Conservation (phyloP, 768 basidiomycete genomes). For the Cystofilobasidium capitatum region DNA sequence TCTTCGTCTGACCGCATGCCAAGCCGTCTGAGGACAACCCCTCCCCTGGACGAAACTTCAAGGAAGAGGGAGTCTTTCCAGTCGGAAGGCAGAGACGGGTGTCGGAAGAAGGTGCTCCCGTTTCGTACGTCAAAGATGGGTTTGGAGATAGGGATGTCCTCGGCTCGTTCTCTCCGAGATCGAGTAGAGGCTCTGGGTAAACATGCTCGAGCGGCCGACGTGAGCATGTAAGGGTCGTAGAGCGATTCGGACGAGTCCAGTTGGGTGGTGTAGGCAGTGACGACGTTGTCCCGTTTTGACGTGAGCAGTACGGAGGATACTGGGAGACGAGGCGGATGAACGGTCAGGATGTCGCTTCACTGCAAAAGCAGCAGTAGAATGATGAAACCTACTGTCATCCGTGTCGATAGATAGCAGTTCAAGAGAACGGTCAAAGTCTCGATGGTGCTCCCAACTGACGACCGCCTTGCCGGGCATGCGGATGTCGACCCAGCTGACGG, state of each 20-base stretch:
- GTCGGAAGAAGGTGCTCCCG: conserved; percentile 8
- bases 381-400: neutral
- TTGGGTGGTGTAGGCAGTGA: conserved; percentile 14
- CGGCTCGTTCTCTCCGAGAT: too few relatives aligned
- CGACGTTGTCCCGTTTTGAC: conserved; percentile 6
- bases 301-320: conserved; percentile 16
- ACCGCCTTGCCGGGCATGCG: conserved; percentile 20
- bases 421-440: conserved; percentile 16
- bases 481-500: conserved; percentile 17
- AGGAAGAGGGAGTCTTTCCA: conserved; percentile 3
- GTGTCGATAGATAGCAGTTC: conserved; percentile 4
- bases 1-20: neutral
- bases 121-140: conserved; percentile 16
- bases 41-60: conserved; percentile 10
- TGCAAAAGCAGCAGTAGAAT: neutral
- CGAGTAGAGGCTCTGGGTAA: neutral
- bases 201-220: neutral
- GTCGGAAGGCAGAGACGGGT: conserved; percentile 16
- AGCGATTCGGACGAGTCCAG: conserved; percentile 1
- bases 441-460: conserved; percentile 17
- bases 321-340: neutral
- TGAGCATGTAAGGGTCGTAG: conserved; percentile 11
- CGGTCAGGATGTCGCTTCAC: neutral
- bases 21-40: conserved; percentile 4
- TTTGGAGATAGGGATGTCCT: conserved; percentile 27